Percentiles rank a stretch among this genome's conserved stretches.
phyloP scores from a whole-genome alignment of 2,329 filamentous ascomycete species.

The Trichoderma lentiforme region DNA sequence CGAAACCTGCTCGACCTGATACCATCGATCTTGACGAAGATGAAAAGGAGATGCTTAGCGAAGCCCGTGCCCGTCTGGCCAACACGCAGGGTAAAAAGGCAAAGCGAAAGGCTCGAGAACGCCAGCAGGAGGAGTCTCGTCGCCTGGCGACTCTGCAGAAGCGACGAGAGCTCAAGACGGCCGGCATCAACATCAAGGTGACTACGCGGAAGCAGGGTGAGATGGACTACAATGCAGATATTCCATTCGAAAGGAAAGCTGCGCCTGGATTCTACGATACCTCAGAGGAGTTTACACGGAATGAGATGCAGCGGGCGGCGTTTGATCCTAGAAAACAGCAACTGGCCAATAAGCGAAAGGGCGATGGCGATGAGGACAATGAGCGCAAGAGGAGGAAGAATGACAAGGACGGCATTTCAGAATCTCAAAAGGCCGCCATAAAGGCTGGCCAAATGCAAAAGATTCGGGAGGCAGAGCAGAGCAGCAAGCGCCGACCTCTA shows the following conservation, averaged over 20 bases:
- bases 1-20: constrained; percentile 90
- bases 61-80: constrained; percentile 90
- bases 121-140: constrained; percentile 91
- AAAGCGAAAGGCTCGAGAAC: constrained; percentile 92
- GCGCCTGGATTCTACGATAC: constrained; percentile 92
- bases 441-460: constrained; percentile 94
- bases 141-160: constrained; percentile 90
- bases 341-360: constrained; percentile 79
- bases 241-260: constrained; percentile 93
- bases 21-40: constrained; percentile 98
- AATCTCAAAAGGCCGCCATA: constrained; percentile 79
- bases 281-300: constrained; percentile 70
- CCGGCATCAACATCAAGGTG: constrained; percentile 97
- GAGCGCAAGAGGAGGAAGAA: constrained; percentile 86
- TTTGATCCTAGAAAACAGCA: constrained; percentile 95
- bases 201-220: constrained; percentile 87
- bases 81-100: constrained; percentile 99
- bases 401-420: constrained; percentile 76
- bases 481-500: constrained; percentile 84
- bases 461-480: constrained; percentile 93
- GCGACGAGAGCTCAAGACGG: constrained; percentile 91
- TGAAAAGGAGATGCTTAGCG: constrained; percentile 98
- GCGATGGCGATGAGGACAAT: constrained; percentile 79
- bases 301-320: constrained; percentile 77
- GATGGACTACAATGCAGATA: constrained; percentile 99